A percentile compares a stretch with the other conserved stretches of the same genome.
Conservation (phyloP, 495 filamentous ascomycete species). For the Aspergillus carlsbadensis region DNA sequence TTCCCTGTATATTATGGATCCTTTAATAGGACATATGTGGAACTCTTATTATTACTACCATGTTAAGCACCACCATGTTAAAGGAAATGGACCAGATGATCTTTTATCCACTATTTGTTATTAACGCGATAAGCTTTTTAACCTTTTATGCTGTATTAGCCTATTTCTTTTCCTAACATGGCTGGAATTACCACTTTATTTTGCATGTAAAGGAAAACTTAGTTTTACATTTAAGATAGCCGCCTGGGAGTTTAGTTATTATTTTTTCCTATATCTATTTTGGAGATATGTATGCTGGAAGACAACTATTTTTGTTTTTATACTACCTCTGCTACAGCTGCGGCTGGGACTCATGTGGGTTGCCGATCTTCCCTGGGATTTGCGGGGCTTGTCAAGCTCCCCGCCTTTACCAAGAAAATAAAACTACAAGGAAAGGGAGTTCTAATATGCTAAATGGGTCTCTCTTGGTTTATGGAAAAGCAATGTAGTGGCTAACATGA, state of each 20-base stretch:
- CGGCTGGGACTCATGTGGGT: constrained; percentile 67
- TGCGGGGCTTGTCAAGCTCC: too few species aligned
- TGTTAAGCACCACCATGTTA: constrained; percentile 82
- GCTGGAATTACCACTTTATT: constrained; percentile 74
- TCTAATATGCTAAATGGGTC: too few species aligned
- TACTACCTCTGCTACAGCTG: constrained; percentile 59
- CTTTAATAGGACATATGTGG: constrained; percentile 80
- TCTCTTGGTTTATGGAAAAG: too few species aligned
- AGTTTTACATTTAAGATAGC: constrained; percentile 49
- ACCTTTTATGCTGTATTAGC: constrained; percentile 67
- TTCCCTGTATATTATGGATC: constrained; percentile 76
- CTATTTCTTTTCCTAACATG: constrained; percentile 72
- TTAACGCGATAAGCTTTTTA: constrained; percentile 62
- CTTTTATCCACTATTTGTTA: constrained; percentile 74
- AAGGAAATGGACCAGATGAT: constrained; percentile 75
- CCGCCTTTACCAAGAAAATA: too few species aligned
- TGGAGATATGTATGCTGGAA: constrained; percentile 46
- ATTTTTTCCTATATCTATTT: constrained; percentile 46
- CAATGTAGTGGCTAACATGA: too few species aligned
- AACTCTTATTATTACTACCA: constrained; percentile 84
- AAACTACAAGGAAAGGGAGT: too few species aligned
- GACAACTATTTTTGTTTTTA: constrained; percentile 57
- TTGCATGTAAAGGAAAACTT: constrained; percentile 54
- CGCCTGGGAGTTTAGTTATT: constrained; percentile 57
- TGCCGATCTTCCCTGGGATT: too few species aligned